Percentiles rank a stretch among this genome's conserved stretches.
These are phyloP conservation scores for Pythium oligandrum DNA, from an alignment of 352 stramenopile genomes.

Conservation along the genomic window DNA sequence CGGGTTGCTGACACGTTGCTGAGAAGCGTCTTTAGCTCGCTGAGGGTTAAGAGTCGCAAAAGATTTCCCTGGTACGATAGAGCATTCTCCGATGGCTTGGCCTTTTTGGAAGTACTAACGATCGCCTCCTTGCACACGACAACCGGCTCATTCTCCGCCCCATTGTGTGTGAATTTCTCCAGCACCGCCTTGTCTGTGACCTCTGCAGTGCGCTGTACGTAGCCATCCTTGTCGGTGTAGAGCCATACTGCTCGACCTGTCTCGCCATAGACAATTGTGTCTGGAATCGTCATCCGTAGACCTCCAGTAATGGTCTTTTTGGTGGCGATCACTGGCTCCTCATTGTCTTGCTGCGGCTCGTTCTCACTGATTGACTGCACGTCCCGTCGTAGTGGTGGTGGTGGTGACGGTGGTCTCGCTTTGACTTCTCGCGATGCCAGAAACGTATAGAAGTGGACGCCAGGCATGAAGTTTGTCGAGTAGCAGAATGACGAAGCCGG, in stretches of 20 bases:
- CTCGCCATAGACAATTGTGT: constrained; percentile 80
- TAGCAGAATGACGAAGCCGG: constrained; percentile 43
- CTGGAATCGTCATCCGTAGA: constrained; percentile 67
- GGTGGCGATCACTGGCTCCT: constrained; percentile 20
- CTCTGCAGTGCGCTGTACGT: constrained; percentile 52
- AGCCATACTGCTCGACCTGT: constrained; percentile 65
- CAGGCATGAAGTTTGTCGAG: constrained; percentile 63
- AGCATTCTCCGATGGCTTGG: constrained; percentile 7
- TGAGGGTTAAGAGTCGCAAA: constrained; percentile 51
- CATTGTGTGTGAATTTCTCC: constrained; percentile 34
- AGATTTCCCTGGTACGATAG: constrained; percentile 54
- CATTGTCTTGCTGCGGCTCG: too few species aligned
- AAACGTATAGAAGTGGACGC: constrained; percentile 76
- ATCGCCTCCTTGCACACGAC: constrained; percentile 74
- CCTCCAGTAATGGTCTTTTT: constrained; percentile 25
- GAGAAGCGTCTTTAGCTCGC: constrained; percentile 64
- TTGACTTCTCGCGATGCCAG: not conserved
- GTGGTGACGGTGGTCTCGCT: too few species aligned
- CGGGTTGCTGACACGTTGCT: constrained; percentile 54
- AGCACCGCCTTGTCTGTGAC: constrained; percentile 73
- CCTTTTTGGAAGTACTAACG: constrained; percentile 14
- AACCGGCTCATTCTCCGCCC: constrained; percentile 36
- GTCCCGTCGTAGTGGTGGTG: too few species aligned
- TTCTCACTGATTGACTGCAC: too few species aligned
- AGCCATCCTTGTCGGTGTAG: constrained; percentile 64